Evolutionary conservation across 1,284 basidiomycete species (phyloP), one percentile per base, ranked within the genome.

Genomic region (Tilletia caries): DNA sequence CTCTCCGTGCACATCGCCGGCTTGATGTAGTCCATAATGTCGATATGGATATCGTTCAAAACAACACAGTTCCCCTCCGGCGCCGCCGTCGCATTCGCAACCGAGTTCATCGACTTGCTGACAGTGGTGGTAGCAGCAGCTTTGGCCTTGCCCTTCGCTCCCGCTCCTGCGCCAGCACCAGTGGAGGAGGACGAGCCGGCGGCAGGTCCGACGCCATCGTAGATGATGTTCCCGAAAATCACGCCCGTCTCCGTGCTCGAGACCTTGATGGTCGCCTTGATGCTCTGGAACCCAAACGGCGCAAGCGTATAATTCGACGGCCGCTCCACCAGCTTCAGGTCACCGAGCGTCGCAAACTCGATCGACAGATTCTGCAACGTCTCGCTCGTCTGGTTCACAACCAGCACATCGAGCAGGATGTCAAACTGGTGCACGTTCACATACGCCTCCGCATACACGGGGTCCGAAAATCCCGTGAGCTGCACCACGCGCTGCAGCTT

Each of bases 11-110:
- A 96, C 81, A 92, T 92, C 3, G 94, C 93, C 0, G 95, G 95
- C 84, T 96, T 93, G 86, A 98, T 98, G 85, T 98, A 98, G 84
- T 98, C 95, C 92, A 98, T 95, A 76, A 98, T 98, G 84, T 98
- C 96, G 75, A 98, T 93, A 85, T 98, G 94, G 71, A 98, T 95
- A 85, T 98, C 95, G 84, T 94, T 97, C 79, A 98, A 85, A 65
- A 98, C 95, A 32, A 86, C 85, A 93, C 93, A 83, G 80, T 87
- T 84, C 90, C 93, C 65, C 89, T 82, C 81, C 25, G 75, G 76
- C 2, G 78, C 73, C 18, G 69, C 33, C 5, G 62, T 18, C 37
- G 29, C 54, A 34, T 67, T 67, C 43, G 66, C 67, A 18, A 43
- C 64, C 1, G 64, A n/a, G 20, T 25, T 44, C 32, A 65, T 13